These are phyloP conservation scores for Botrytis squamosa DNA, from an alignment of 2,329 filamentous ascomycete species.

Conservation along the genomic window DNA sequence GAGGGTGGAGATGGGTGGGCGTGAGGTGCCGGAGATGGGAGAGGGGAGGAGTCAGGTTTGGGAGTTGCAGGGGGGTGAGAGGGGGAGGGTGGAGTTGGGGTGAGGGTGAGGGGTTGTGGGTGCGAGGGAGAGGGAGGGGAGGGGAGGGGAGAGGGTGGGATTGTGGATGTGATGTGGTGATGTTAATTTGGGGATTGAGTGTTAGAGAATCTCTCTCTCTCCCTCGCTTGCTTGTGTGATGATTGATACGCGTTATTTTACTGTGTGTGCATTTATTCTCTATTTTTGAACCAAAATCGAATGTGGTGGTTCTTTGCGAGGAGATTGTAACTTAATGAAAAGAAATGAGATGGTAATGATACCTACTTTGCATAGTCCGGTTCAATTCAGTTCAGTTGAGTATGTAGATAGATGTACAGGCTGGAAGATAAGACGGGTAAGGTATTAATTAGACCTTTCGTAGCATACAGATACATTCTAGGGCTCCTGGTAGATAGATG, in stretches of 20 bases:
- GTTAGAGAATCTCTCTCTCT: neutral
- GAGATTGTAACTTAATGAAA: too few species aligned
- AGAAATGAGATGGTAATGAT: too few species aligned
- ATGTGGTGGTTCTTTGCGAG: neutral
- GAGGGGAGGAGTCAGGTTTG: neutral
- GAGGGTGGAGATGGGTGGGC: neutral
- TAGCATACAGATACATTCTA: neutral
- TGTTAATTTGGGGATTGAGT: neutral
- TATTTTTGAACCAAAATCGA: neutral
- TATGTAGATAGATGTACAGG: neutral
- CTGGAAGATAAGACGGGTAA: neutral
- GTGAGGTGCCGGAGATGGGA: neutral
- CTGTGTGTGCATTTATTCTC: neutral
- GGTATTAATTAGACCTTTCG: rapidly evolving
- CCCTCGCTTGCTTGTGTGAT: neutral
- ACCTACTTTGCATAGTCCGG: neutral
- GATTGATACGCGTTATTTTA: neutral
- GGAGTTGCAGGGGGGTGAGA: neutral
- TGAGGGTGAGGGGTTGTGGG: too few species aligned
- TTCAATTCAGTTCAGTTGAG: too few species aligned
- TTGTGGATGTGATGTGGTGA: too few species aligned
- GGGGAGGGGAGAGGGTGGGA: too few species aligned
- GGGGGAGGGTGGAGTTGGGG: neutral
- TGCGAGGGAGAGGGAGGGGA: too few species aligned
- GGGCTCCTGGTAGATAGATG: too few species aligned